Base-by-base conservation (phyloP, 805 yeast genomes). In the Candida hungchunana region DNA sequence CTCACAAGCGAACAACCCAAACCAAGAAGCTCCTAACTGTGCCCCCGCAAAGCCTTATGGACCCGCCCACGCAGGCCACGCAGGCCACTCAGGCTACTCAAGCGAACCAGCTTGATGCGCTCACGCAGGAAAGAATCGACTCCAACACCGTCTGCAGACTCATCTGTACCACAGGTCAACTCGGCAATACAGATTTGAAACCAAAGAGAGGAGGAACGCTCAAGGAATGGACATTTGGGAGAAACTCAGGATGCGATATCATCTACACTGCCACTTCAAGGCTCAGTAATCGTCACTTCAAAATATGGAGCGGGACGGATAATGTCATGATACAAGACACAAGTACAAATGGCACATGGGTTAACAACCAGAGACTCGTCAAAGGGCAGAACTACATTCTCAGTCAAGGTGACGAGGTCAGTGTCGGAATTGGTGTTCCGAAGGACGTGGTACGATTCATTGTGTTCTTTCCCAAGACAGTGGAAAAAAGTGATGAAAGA, bases 311-410 rank as follows among this genome's bases (percentile, higher is more conserved):
- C 47, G 79, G 79, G 29, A 70, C 70, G 32, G 70, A 68, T 34
- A 71, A 69, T 36, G 66, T 75, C 4, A 37, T 69, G 34, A 47
- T 69, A 12, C 62, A 58, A 55, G 97, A 89, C 58, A 60, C 69
- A 3, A 83, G 95, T 1, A 90, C 97, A 2, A 93, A 93, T 62
- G 98, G 98, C 7, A 93, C 98, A 0, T 82, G 77, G 67, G 62
- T 90, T 31, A 93, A 90, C 63, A 79, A 80, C 21, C 70, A 70
- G 25, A 69, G 86, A 34, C 59, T 90, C 14, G 85, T 79, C 17
- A 83, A 81, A 53, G 83, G 83, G 15, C 76, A 82, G 32, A 85
- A 86, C 51, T 86, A 85, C 56, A 75, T 90, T 37, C 60, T 93
- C 25, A 78, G 80, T 29, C 96, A 87, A 55, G 97, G 97, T 5